These are phyloP conservation scores for Brassica rapa DNA, from an alignment of 345 rosid species.

Conservation along the genomic window DNA sequence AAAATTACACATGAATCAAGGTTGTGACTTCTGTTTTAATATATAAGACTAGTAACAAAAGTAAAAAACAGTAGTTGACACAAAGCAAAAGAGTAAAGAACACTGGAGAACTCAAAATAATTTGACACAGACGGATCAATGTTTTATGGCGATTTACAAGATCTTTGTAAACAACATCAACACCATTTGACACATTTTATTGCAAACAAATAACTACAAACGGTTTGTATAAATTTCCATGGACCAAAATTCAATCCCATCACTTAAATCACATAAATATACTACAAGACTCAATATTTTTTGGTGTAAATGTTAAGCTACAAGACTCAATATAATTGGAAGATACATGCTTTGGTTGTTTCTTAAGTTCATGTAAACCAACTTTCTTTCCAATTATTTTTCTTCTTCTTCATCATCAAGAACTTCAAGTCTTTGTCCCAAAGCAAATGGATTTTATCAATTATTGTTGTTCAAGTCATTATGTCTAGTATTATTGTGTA, in stretches of 20 bases:
- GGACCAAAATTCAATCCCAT: not conserved
- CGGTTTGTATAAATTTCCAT: not conserved
- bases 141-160: not conserved
- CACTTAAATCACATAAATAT: not conserved
- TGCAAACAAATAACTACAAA: not conserved
- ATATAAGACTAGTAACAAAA: not conserved
- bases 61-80: not conserved
- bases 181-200: not conserved
- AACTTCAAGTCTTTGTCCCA: not conserved
- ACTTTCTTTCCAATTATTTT: not conserved
- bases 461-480: not conserved
- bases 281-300: too few relatives aligned
- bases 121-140: not conserved
- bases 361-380: not conserved
- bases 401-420: not conserved
- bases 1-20: too few relatives aligned
- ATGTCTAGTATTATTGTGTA: not conserved
- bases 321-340: not conserved
- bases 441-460: constrained; percentile 9
- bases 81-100: not conserved
- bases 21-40: too few relatives aligned
- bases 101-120: not conserved
- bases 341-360: not conserved
- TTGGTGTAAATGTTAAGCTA: too few relatives aligned
- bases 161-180: not conserved